phyloP scores from a whole-genome alignment of 768 basidiomycete species.

The Psilocybe cubensis region DNA sequence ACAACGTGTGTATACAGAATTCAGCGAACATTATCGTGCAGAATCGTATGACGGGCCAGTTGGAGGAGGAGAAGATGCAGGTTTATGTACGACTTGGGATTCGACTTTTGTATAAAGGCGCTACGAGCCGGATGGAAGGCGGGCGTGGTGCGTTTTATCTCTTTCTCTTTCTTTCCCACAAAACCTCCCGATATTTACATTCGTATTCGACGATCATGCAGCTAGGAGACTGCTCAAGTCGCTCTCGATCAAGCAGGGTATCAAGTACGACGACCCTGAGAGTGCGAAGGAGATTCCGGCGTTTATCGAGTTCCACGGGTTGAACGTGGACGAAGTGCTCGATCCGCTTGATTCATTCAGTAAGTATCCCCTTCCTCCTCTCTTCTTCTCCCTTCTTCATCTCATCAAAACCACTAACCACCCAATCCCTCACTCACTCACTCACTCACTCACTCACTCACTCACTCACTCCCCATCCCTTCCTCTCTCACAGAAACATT shows the following conservation, averaged over 20 bases:
- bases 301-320: slow-evolving; percentile 90
- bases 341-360: slow-evolving; percentile 87
- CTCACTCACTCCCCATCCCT: not conserved
- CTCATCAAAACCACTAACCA: too few relatives aligned
- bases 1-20: slow-evolving; percentile 62
- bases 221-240: slow-evolving; percentile 86
- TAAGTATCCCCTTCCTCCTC: slow-evolving; percentile 36
- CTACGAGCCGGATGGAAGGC: slow-evolving; percentile 88
- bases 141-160: slow-evolving; percentile 60
- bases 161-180: not conserved
- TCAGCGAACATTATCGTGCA: slow-evolving; percentile 99
- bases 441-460: slow-evolving; percentile 78
- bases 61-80: slow-evolving; percentile 99
- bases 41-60: slow-evolving; percentile 86
- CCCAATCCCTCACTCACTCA: not conserved
- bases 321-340: slow-evolving; percentile 80
- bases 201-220: too few relatives aligned
- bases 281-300: slow-evolving; percentile 82
- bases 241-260: slow-evolving; percentile 89
- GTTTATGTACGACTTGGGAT: slow-evolving; percentile 92
- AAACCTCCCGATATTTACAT: not conserved
- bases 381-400: too few relatives aligned
- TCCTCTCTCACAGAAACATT: slow-evolving; percentile 67
- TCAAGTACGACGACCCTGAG: slow-evolving; percentile 88
- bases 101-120: slow-evolving; percentile 90